Conservation (phyloP, 1,284 basidiomycete genomes). For the Leccinum brunneo-olivaceum region DNA sequence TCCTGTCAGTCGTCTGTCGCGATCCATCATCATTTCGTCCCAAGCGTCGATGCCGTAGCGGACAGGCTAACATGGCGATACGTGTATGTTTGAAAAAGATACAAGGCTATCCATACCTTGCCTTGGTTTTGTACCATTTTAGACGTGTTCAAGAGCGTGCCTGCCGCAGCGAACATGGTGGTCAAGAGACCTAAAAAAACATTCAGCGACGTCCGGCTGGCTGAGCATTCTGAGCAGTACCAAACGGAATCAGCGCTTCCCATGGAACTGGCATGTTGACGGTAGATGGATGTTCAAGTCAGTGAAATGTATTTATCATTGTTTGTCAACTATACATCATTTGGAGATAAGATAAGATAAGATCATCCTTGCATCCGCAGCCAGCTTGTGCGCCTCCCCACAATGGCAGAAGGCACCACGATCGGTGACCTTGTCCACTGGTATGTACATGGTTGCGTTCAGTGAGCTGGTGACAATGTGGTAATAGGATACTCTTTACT, state of each 20-base stretch:
- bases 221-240: constrained; percentile 34
- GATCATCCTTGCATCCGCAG: neutral
- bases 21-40: constrained; percentile 94
- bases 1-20: constrained; percentile 86
- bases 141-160: constrained; percentile 76
- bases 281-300: neutral
- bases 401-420: constrained; percentile 12
- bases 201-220: constrained; percentile 6
- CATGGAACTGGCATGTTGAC: constrained; percentile 84
- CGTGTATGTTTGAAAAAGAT: constrained; percentile 15
- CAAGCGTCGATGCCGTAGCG: constrained; percentile 81
- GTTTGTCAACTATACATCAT: constrained; percentile 8
- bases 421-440: constrained; percentile 12
- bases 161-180: constrained; percentile 82
- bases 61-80: constrained; percentile 51
- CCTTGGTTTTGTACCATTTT: constrained; percentile 79
- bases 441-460: constrained; percentile 1
- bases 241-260: constrained; percentile 92
- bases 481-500: constrained; percentile 17
- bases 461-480: neutral
- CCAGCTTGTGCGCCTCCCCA: neutral
- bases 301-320: constrained; percentile 12
- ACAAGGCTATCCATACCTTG: too few relatives aligned
- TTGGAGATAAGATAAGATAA: constrained; percentile 7
- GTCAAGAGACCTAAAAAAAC: constrained; percentile 66